These are phyloP conservation scores for Gilbertella persicaria DNA, from an alignment of 371 early-diverging fungal genomes.

Conservation along the genomic window DNA sequence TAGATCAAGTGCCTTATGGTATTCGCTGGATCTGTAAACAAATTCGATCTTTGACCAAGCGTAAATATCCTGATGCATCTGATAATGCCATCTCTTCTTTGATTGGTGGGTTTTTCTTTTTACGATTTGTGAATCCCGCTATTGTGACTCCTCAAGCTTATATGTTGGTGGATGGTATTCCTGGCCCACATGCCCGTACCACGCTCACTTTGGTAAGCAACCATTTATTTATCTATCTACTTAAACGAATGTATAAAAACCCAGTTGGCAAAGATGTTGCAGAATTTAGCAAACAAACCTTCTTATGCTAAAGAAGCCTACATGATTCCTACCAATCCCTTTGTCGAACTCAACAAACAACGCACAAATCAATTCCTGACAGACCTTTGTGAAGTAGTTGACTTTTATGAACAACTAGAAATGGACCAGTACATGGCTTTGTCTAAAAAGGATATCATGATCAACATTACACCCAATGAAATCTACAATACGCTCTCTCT, in stretches of 20 bases:
- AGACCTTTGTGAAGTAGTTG: slow-evolving; percentile 92
- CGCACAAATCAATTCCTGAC: slow-evolving; percentile 86
- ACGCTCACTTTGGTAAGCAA: slow-evolving; percentile 69
- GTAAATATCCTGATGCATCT: slow-evolving; percentile 85
- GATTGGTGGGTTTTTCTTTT: slow-evolving; percentile 93
- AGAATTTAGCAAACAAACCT: slow-evolving; percentile 95
- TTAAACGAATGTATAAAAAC: neutral
- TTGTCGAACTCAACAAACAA: slow-evolving; percentile 85
- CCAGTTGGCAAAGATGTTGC: slow-evolving; percentile 89
- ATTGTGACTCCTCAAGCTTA: slow-evolving; percentile 92
- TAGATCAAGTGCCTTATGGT: slow-evolving; percentile 88
- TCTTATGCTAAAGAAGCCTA: slow-evolving; percentile 90
- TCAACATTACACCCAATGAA: slow-evolving; percentile 92
- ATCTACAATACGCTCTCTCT: slow-evolving; percentile 89
- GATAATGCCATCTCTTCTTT: slow-evolving; percentile 83
- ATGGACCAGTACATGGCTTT: slow-evolving; percentile 97
- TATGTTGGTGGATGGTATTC: slow-evolving; percentile 81
- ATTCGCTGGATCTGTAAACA: slow-evolving; percentile 98
- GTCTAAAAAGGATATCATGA: slow-evolving; percentile 86
- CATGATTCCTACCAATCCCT: slow-evolving; percentile 88
- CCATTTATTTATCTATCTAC: slow-evolving; percentile 9
- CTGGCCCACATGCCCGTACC: slow-evolving; percentile 73
- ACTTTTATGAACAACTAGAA: slow-evolving; percentile 93
- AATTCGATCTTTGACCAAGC: slow-evolving; percentile 83
- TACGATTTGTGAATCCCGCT: slow-evolving; percentile 92